phyloP scores from a whole-genome alignment of 2,329 filamentous ascomycete species.

The Tolypocladium amazonense region DNA sequence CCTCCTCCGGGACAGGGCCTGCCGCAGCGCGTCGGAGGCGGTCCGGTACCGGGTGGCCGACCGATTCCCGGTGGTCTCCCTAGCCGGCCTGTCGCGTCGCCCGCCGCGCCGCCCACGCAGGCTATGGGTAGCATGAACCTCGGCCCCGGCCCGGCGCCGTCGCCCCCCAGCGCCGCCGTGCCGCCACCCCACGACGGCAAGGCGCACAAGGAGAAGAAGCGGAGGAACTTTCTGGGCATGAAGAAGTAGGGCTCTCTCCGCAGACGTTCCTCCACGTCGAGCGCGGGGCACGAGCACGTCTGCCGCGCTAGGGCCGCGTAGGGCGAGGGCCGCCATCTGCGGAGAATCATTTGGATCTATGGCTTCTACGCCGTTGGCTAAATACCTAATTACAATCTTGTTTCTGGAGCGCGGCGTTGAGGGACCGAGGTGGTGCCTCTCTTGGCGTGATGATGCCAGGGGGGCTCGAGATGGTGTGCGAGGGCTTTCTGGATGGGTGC shows the following conservation, averaged over 20 bases:
- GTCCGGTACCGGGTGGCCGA: not conserved
- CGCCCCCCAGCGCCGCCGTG: slow-evolving; percentile 9
- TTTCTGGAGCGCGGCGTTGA: not conserved
- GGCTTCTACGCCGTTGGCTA: not conserved
- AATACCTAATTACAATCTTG: not conserved
- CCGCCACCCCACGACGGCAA: slow-evolving; percentile 25
- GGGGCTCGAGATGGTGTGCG: not conserved
- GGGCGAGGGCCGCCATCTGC: not conserved
- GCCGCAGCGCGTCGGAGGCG: slow-evolving; percentile 9
- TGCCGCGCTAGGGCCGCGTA: not conserved
- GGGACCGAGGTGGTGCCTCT: not conserved
- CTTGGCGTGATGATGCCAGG: not conserved
- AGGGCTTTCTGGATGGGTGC: not conserved
- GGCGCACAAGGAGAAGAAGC: slow-evolving; percentile 51
- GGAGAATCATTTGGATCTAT: not conserved
- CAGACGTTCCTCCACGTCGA: slow-evolving; percentile 5
- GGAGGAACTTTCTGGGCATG: slow-evolving; percentile 44
- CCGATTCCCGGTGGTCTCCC: slow-evolving; percentile 13
- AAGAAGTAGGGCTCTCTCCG: slow-evolving; percentile 40
- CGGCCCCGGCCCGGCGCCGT: slow-evolving; percentile 12
- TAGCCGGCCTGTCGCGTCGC: slow-evolving; percentile 6
- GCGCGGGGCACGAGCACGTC: not conserved
- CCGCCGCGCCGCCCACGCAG: slow-evolving; percentile 35
- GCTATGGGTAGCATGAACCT: slow-evolving; percentile 47
- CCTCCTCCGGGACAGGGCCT: slow-evolving; percentile 4